Base-by-base conservation (phyloP, 176 grass and related monocot species). In the Puya raimondii region DNA sequence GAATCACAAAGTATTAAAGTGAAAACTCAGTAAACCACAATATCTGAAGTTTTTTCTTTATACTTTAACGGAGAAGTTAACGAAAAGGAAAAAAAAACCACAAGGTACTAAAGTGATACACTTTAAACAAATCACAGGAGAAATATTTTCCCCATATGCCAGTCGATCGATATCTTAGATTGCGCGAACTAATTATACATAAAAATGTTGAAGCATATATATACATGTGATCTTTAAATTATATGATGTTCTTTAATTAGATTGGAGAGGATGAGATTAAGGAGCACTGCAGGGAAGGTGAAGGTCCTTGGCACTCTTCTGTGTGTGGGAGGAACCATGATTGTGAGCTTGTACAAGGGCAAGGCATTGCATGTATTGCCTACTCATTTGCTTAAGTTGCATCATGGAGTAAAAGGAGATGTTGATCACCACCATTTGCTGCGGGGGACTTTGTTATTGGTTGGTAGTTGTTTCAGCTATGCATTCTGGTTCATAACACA, bases 321-420 rank as follows among this genome's bases (percentile, higher is more conserved):
- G 12, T 76, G 80, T 14, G 76, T 90, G 0, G 80, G 51, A 6
- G 87, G 87, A n/a, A 82, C 87, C 2, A 86, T 83, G 79, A 56
- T 86, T 22, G 20, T 77, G 5, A 80, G 76, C 47, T 13, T 90
- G 4, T 85, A 78, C 65, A 52, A 47, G 18, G 85, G 80, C n/a
- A 47, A 12, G 21, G 49, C 61, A 12, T 57, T 81, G 3, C 80
- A 78, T 14, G 12, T 57, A 0, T 84, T 53, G 74, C 81, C 74
- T 6, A 67, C 74, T 18, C 78, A 78, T 48, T n/a, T 76, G 18
- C 74, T 83, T 5, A 54, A 22, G 14, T 21, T n/a, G 25, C 63
- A 42, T 52, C 11, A 53, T 1, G 21, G 11, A 5, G 25, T 52
- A 10, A 1, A 49, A 10, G 26, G 3, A 11, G n/a, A 0, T 1